Evolutionary conservation across 148 eudicot species (phyloP).

Genomic region (Chenopodium album): DNA sequence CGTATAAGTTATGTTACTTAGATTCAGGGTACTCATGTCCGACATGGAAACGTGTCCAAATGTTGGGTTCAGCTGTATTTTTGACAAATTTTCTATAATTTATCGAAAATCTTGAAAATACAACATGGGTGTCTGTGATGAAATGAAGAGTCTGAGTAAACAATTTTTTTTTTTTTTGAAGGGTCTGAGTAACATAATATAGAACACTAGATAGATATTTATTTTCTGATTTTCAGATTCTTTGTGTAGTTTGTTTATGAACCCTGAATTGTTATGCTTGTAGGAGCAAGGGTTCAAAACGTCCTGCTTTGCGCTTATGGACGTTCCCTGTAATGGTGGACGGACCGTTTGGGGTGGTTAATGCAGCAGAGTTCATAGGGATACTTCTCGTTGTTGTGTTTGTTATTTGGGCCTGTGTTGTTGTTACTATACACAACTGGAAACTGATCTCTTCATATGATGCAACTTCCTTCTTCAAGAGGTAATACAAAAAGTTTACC

Average conservation of each 20-base stretch:
- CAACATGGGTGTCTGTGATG: neutral
- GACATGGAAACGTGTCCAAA: neutral
- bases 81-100: neutral
- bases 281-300: constrained; percentile 49
- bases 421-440: constrained; percentile 34
- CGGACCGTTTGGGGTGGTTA: constrained; percentile 88
- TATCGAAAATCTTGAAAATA: neutral
- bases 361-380: constrained; percentile 78
- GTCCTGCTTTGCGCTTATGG: constrained; percentile 64
- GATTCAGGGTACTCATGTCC: neutral
- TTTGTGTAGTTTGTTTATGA: neutral
- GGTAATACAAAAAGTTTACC: constrained; percentile 24
- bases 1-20: neutral
- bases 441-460: constrained; percentile 25
- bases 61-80: neutral
- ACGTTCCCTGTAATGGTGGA: constrained; percentile 85
- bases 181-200: neutral
- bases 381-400: constrained; percentile 48
- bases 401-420: constrained; percentile 55
- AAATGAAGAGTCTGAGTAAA: neutral
- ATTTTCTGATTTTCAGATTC: neutral
- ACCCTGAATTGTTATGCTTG: constrained; percentile 10
- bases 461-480: constrained; percentile 33
- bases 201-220: neutral
- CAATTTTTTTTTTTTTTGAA: neutral